Conservation (phyloP, 306 rosid genomes). For the Dryas octopetala region DNA sequence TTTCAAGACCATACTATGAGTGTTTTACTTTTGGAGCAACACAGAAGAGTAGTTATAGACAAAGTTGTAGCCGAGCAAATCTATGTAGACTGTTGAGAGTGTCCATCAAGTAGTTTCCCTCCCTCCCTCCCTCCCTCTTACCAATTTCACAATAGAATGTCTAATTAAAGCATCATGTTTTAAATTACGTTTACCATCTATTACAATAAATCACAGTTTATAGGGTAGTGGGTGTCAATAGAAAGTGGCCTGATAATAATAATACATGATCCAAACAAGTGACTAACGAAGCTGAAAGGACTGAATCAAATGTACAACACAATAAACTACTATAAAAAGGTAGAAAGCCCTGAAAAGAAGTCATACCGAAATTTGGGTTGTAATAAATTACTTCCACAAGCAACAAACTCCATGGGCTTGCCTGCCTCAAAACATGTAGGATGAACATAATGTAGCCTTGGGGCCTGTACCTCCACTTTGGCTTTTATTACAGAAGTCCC, state of each 20-base stretch:
- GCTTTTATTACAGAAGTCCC: constrained; percentile 56
- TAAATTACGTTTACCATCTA: not conserved
- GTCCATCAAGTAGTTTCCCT: constrained; percentile 2
- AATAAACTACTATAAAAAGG: not conserved
- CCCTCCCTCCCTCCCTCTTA: not conserved
- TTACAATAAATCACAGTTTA: not conserved
- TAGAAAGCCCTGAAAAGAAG: not conserved
- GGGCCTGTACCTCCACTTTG: constrained; percentile 56
- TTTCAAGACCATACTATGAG: not conserved
- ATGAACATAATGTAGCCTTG: constrained; percentile 87
- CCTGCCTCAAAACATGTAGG: constrained; percentile 96
- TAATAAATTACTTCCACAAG: constrained; percentile 85
- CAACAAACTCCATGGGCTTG: constrained; percentile 89
- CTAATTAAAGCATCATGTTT: not conserved
- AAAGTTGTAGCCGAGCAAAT: not conserved
- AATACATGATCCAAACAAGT: not conserved
- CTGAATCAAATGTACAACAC: not conserved
- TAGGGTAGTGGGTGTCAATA: not conserved
- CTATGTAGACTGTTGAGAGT: not conserved
- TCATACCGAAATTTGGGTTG: constrained; percentile 85
- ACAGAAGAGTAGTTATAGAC: not conserved
- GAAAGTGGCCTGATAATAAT: not conserved
- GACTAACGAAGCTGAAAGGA: not conserved
- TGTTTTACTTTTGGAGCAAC: not conserved
- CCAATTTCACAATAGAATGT: not conserved